Evolutionary conservation across 768 basidiomycete species (phyloP).

Genomic region (Suillus americanus): DNA sequence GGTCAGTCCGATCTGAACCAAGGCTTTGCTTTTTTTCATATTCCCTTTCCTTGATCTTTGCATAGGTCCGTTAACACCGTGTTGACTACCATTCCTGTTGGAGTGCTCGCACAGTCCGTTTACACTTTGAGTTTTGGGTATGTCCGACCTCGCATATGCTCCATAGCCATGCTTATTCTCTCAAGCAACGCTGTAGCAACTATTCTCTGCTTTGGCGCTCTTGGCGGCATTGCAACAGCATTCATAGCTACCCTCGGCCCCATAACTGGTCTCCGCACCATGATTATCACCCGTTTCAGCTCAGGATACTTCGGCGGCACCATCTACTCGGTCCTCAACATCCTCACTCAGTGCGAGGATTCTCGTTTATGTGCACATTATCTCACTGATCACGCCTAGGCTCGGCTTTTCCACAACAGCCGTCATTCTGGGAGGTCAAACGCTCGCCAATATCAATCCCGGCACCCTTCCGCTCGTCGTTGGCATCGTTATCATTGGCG

Average conservation of each 20-base stretch:
- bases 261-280: constrained; percentile 51
- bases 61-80: constrained; percentile 48
- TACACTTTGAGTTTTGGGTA: constrained; percentile 49
- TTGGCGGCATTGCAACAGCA: constrained; percentile 41
- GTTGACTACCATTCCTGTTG: constrained; percentile 49
- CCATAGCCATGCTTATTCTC: not conserved
- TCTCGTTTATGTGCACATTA: not conserved
- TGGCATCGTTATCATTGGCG: constrained; percentile 46
- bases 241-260: constrained; percentile 58
- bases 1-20: constrained; percentile 21
- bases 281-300: constrained; percentile 50
- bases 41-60: not conserved
- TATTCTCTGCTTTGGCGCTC: constrained; percentile 46
- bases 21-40: not conserved
- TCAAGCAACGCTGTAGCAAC: constrained; percentile 43
- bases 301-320: constrained; percentile 49
- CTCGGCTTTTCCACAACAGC: constrained; percentile 50
- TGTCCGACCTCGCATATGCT: constrained; percentile 16
- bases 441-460: constrained; percentile 45
- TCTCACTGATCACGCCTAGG: constrained; percentile 18
- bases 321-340: constrained; percentile 53
- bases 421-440: constrained; percentile 55
- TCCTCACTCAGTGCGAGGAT: constrained; percentile 42
- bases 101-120: constrained; percentile 46
- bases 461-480: constrained; percentile 45